Evolutionary conservation across 169 alveolate species (phyloP).

Genomic region (Plasmodium fragile): DNA sequence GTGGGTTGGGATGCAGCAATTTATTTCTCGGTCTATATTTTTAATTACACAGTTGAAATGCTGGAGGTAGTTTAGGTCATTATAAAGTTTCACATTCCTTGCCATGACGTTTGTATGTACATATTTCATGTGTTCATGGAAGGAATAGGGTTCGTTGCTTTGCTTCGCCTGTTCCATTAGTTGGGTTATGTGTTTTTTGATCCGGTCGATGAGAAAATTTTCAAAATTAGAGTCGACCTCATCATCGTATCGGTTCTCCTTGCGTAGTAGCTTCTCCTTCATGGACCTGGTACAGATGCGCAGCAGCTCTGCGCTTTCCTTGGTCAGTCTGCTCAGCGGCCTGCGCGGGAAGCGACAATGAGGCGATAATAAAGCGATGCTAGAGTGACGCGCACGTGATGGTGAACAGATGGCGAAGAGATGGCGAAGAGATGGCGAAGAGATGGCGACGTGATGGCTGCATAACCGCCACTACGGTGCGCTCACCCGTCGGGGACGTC

Average conservation of each 20-base stretch:
- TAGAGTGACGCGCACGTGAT: not conserved
- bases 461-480: no score
- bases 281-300: constrained; percentile 17
- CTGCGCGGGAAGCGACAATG: not conserved
- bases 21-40: constrained; percentile 38
- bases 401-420: no score
- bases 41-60: constrained; percentile 30
- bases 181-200: constrained; percentile 35
- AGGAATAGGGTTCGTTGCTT: constrained; percentile 18
- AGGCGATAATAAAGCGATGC: not conserved
- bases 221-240: constrained; percentile 48
- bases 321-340: not conserved
- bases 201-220: constrained; percentile 6
- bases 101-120: not conserved
- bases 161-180: constrained; percentile 22
- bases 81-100: constrained; percentile 18
- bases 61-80: constrained; percentile 27
- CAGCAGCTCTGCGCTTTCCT: constrained; percentile 27
- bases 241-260: constrained; percentile 38
- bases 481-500: not conserved
- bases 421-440: no score
- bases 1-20: constrained; percentile 40
- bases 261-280: constrained; percentile 38
- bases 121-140: constrained; percentile 30
- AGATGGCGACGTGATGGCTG: no score